These are phyloP conservation scores for Lanmaoa pseudosensibilis DNA, from an alignment of 768 basidiomycete genomes.

Conservation along the genomic window DNA sequence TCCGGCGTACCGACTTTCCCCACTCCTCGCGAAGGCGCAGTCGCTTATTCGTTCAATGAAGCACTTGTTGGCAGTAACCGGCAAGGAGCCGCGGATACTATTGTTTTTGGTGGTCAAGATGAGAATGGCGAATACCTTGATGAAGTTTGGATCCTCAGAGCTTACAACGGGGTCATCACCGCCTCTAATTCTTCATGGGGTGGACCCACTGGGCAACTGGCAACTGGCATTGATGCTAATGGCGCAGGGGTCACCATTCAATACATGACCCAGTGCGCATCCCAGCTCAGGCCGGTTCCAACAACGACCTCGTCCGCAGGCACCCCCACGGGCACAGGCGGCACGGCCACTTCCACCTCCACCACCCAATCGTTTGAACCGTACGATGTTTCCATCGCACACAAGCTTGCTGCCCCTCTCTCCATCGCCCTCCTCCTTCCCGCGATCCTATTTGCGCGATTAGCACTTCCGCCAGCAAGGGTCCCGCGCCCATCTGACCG, in stretches of 20 bases:
- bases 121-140: conserved; percentile 62
- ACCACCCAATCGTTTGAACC: conserved; percentile 24
- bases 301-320: conserved; percentile 24
- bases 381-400: conserved; percentile 45
- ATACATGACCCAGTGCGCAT: conserved; percentile 63
- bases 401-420: conserved; percentile 49
- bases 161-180: conserved; percentile 64
- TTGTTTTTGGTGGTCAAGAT: conserved; percentile 80
- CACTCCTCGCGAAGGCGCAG: conserved; percentile 68
- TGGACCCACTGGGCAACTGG: conserved; percentile 61
- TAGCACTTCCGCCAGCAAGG: conserved; percentile 40
- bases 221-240: conserved; percentile 61
- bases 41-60: conserved; percentile 52
- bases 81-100: conserved; percentile 56
- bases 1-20: conserved; percentile 53
- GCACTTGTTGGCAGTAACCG: conserved; percentile 59
- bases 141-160: conserved; percentile 77
- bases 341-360: conserved; percentile 2
- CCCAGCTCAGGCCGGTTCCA: conserved; percentile 29
- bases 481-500: conserved; percentile 21
- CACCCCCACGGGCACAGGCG: conserved; percentile 12
- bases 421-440: conserved; percentile 48
- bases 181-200: conserved; percentile 61
- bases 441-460: conserved; percentile 41
- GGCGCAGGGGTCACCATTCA: conserved; percentile 65